Base-by-base conservation (phyloP, 257 asterid genomes). In the Solanum corneliomulleri region DNA sequence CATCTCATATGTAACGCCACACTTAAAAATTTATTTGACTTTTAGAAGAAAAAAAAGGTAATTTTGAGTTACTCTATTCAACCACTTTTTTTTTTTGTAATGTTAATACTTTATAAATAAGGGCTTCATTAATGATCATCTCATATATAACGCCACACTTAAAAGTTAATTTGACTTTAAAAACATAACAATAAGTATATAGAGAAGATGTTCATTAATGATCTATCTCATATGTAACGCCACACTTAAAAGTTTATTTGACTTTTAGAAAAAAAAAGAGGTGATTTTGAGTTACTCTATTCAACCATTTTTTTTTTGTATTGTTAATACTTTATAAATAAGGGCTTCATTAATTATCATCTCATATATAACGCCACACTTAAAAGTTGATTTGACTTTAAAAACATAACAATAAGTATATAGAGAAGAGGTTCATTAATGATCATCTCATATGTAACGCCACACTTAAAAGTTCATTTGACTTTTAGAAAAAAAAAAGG, bases 391-490 rank as follows among this genome's bases (percentile, higher is more conserved):
- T 47, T 47, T 47, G 8, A 47, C 58, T 13, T 15, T 15, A 5
- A 41, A 41, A 41, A 41, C 9, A 41, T 39, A 39, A 39, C 2
- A 39, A 15, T 35, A 41, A 14, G 25, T 33, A 71, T 71, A 68
- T 68, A 6, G 11, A 29, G 31, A 69, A 77, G 14, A 76, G 72
- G 58, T 83, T 35, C 93, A 82, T 89, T 74, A 89, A 90, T 75
- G 89, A 91, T 91, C 85, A 85, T 84, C 89, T 92, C 71, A 81
- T 69, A 16, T 6, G 70, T 69, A 37, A 35, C 83, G 83, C 47
- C 49, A 89, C 88, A 70, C 86, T 86, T 86, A 49, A 64, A 80
- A 35, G 12, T 41, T 9, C 0, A 47, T 47, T 47, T 47, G 20
- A 47, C 58, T 13, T 15, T 15, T 15, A 41, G 9, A 6, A 16